These are phyloP conservation scores for Thozetella sp. DNA, from an alignment of 495 filamentous ascomycete species.

Conservation along the genomic window DNA sequence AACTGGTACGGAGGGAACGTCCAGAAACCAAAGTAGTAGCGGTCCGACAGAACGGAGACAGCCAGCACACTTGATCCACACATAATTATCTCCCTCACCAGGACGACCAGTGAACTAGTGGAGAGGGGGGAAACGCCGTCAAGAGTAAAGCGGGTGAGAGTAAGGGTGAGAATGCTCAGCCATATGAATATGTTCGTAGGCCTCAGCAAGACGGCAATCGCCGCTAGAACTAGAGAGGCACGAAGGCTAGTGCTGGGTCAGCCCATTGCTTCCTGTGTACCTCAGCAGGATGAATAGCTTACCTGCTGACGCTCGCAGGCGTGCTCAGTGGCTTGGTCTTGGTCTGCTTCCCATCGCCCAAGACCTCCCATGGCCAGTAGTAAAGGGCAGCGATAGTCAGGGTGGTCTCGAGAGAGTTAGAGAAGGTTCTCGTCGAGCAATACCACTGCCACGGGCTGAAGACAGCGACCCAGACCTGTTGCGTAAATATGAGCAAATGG, in stretches of 20 bases:
- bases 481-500: slow-evolving; percentile 8
- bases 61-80: slow-evolving; percentile 69
- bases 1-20: slow-evolving; percentile 89
- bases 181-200: slow-evolving; percentile 92
- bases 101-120: slow-evolving; percentile 44
- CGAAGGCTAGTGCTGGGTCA: slow-evolving; percentile 56
- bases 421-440: slow-evolving; percentile 89
- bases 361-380: slow-evolving; percentile 81
- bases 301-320: slow-evolving; percentile 32
- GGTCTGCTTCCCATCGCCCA: slow-evolving; percentile 31
- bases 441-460: slow-evolving; percentile 97
- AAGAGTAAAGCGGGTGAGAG: slow-evolving; percentile 39
- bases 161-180: slow-evolving; percentile 54
- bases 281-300: neutral
- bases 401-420: slow-evolving; percentile 89
- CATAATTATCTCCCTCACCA: slow-evolving; percentile 62
- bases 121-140: slow-evolving; percentile 39
- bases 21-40: slow-evolving; percentile 83
- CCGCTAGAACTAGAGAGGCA: slow-evolving; percentile 72
- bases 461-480: slow-evolving; percentile 67
- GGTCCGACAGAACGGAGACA: slow-evolving; percentile 70
- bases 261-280: neutral
- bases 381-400: slow-evolving; percentile 79
- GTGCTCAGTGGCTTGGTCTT: slow-evolving; percentile 16
- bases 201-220: slow-evolving; percentile 81